phyloP scores from a whole-genome alignment of 164 flowering plant genomes.

The Nelumbo lutea region DNA sequence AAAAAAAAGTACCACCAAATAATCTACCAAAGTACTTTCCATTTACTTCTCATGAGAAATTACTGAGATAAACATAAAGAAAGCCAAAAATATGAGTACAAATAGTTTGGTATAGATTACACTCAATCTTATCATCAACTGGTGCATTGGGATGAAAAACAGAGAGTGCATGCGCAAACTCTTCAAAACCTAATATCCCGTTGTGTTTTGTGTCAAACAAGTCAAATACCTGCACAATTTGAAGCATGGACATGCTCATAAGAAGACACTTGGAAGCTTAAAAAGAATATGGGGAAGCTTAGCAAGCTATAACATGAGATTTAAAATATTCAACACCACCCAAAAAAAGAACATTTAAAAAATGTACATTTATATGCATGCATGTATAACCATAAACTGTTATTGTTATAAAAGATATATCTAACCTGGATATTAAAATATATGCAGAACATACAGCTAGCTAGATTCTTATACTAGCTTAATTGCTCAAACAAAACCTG shows the following conservation, averaged over 20 bases:
- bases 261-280: background rate
- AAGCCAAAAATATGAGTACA: background rate
- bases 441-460: too few species aligned
- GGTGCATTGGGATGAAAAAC: slow-evolving; percentile 74
- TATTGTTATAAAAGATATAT: too few species aligned
- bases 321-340: background rate
- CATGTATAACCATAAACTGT: too few species aligned
- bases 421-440: too few species aligned
- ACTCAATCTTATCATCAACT: slow-evolving; percentile 63
- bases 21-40: background rate
- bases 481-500: too few species aligned
- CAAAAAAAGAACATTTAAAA: background rate
- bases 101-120: slow-evolving; percentile 27
- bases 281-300: background rate
- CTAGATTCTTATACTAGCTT: too few species aligned
- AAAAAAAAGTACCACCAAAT: background rate
- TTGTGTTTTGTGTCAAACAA: slow-evolving; percentile 67
- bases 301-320: background rate
- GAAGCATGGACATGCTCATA: background rate
- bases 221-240: slow-evolving; percentile 46
- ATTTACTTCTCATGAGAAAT: background rate
- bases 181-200: slow-evolving; percentile 64
- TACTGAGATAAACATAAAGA: background rate
- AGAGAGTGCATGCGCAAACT: slow-evolving; percentile 60
- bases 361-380: too few species aligned